Evolutionary conservation across 805 yeast species (phyloP).

Genomic region (Saturnispora silvae): DNA sequence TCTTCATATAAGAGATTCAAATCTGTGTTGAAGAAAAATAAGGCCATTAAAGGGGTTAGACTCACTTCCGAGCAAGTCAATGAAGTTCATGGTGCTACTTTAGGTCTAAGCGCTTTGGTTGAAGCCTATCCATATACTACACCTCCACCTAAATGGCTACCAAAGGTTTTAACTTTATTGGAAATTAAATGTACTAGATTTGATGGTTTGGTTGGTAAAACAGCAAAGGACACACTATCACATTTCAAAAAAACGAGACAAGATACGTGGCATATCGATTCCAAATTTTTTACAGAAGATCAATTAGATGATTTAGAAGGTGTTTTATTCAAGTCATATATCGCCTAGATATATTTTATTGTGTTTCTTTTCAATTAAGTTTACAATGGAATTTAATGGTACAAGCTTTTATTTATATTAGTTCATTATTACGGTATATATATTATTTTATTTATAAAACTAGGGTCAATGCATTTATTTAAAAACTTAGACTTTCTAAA

Average conservation of each 20-base stretch:
- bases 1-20: constrained; percentile 36
- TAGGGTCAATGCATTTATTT: constrained; percentile 6
- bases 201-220: constrained; percentile 68
- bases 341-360: constrained; percentile 1
- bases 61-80: constrained; percentile 33
- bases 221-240: constrained; percentile 73
- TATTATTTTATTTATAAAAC: neutral
- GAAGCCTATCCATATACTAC: constrained; percentile 84
- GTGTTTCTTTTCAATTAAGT: no score
- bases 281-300: constrained; percentile 57
- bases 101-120: constrained; percentile 81
- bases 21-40: constrained; percentile 29
- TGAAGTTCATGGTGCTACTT: constrained; percentile 68
- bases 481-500: constrained; percentile 57
- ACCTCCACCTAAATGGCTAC: constrained; percentile 90
- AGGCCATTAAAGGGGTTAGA: constrained; percentile 22
- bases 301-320: constrained; percentile 91
- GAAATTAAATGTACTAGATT: constrained; percentile 64
- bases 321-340: constrained; percentile 80
- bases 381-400: no score
- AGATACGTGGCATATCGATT: constrained; percentile 93
- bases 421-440: neutral
- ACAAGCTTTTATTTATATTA: neutral
- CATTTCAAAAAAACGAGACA: constrained; percentile 85
- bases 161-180: constrained; percentile 53